Conservation (phyloP, 441 rosid species). For the Populus hybrid region DNA sequence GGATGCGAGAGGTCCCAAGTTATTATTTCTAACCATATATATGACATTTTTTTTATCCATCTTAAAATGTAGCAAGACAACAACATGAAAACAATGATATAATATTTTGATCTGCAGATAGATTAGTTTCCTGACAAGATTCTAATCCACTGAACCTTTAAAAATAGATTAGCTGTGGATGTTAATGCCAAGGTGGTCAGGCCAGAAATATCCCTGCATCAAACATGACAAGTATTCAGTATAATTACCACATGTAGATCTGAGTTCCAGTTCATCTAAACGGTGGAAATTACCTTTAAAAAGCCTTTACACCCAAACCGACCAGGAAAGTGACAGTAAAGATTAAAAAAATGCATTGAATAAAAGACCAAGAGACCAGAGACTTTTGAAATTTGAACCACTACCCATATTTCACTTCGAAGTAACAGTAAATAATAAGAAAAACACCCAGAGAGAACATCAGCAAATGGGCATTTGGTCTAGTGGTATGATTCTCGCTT, state of each 20-base stretch:
- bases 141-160: too few relatives aligned
- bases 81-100: not conserved
- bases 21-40: not conserved
- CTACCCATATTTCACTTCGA: not conserved
- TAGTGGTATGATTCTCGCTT: constrained; percentile 61
- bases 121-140: not conserved
- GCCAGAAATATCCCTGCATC: not conserved
- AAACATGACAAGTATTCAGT: not conserved
- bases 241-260: not conserved
- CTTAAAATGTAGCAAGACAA: not conserved
- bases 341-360: too few relatives aligned
- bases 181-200: not conserved
- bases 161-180: not conserved
- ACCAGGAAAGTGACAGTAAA: not conserved
- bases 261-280: not conserved
- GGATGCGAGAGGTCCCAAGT: constrained; percentile 45
- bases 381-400: not conserved
- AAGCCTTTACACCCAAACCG: not conserved
- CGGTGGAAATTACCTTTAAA: not conserved
- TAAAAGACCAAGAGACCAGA: not conserved
- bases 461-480: constrained; percentile 48
- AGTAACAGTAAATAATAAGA: too few relatives aligned
- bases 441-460: not conserved
- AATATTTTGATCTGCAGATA: not conserved
- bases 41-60: not conserved